phyloP scores from a whole-genome alignment of 106 monocot species.

The Xerophyta viscosa region DNA sequence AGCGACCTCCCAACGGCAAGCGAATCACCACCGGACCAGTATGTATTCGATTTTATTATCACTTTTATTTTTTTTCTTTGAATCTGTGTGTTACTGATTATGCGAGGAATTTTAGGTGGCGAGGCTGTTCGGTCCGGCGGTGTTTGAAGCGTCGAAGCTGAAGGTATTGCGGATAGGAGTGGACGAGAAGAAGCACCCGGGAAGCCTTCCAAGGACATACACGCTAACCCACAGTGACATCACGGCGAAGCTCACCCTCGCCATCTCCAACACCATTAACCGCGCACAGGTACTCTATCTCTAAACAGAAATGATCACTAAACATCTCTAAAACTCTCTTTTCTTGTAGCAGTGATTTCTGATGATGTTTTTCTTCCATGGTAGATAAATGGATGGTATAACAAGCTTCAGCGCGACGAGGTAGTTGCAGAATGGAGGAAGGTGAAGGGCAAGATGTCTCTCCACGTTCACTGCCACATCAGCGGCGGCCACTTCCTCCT shows the following conservation, averaged over 20 bases:
- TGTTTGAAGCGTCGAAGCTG: constrained; percentile 91
- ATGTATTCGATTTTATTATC: not conserved
- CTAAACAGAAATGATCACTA: too few species aligned
- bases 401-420: constrained; percentile 84
- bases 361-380: not conserved
- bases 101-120: constrained; percentile 36
- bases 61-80: not conserved
- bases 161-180: constrained; percentile 78
- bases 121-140: constrained; percentile 84
- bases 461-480: constrained; percentile 96
- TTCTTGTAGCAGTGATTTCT: not conserved
- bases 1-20: not conserved
- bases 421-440: constrained; percentile 98
- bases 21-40: not conserved
- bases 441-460: constrained; percentile 81
- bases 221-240: constrained; percentile 98
- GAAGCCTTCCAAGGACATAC: constrained; percentile 66
- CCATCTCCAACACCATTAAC: constrained; percentile 79
- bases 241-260: constrained; percentile 78
- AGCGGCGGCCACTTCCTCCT: constrained; percentile 90
- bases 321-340: too few species aligned
- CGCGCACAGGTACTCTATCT: constrained; percentile 46
- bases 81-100: not conserved
- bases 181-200: constrained; percentile 66
- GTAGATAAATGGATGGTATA: constrained; percentile 84